Evolutionary conservation across 2,329 filamentous ascomycete genomes (phyloP), one percentile per base, ranked within the genome.

Genomic region (Pseudogymnoascus sp.): DNA sequence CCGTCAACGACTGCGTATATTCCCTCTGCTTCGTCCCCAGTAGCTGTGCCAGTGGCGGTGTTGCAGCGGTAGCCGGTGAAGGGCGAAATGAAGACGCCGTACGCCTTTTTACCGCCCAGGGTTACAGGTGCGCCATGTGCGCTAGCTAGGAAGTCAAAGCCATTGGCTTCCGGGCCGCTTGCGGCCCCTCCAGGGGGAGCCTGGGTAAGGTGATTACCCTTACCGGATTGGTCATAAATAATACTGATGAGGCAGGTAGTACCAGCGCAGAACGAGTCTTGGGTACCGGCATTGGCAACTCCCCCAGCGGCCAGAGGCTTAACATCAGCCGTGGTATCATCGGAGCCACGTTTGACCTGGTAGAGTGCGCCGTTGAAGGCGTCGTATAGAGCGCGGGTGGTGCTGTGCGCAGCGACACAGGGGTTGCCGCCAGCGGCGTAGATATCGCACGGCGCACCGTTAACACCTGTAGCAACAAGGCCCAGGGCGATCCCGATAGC

Each of bases 211-310:
- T 88, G 81, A 64, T 88, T 88, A 0, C 77, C 77, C 1, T 72
- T 72, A 59, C 84, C 84, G 9, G 85, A 86, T 71, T 88, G 86
- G 70, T 88, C 86, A 69, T 87, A 87, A 60, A 86, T 86, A 66
- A 82, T 77, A 0, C 78, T 79, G 68, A 88, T 87, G 22, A 86
- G 73, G 67, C 85, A 88, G 11, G 82, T 86, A 0, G 84, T 86
- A 57, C 74, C 70, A 8, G 76, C 70, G 67, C 85, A 88, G 72
- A 88, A 88, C 1, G 73, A 66, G 71, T 87, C 84, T 67, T 88
- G 86, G 8, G 79, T 69, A 0, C 77, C 79, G 3, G 83, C 81
- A 67, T 88, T 80, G 60, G 86, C 85, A 11, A 87, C 81, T 41
- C 84, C 84, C 1, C 85, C 85, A 0, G 83, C 79, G 0, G 81